These are phyloP conservation scores for Cytidiella melzeri DNA, from an alignment of 768 basidiomycete genomes.

Conservation along the genomic window DNA sequence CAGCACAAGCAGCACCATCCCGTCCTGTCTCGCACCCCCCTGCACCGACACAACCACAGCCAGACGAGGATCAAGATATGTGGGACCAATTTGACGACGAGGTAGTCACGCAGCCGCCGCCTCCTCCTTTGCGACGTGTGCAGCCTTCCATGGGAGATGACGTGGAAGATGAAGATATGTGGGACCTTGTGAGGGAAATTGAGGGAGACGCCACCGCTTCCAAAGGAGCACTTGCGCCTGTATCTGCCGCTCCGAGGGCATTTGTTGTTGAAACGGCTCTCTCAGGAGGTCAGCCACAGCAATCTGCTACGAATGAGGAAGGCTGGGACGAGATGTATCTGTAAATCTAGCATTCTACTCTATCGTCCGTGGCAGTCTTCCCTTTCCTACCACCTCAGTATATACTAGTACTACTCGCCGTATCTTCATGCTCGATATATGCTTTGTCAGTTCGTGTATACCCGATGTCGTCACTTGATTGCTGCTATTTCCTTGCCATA, in stretches of 20 bases:
- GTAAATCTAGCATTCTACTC: slow-evolving; percentile 15
- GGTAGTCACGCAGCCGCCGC: background rate
- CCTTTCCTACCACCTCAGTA: background rate
- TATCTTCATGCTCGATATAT: too few relatives aligned
- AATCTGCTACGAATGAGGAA: slow-evolving; percentile 35
- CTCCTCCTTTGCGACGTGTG: background rate
- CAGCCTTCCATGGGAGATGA: background rate
- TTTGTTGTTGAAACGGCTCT: too few relatives aligned
- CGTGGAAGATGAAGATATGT: slow-evolving; percentile 60
- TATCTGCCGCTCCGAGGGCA: background rate
- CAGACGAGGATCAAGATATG: slow-evolving; percentile 19
- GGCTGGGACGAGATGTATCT: slow-evolving; percentile 67
- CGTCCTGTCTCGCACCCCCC: slow-evolving; percentile 3
- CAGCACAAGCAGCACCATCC: slow-evolving; percentile 5
- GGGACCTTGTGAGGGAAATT: slow-evolving; percentile 59
- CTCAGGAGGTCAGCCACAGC: slow-evolving; percentile 3
- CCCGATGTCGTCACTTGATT: too few relatives aligned
- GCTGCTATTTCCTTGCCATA: too few relatives aligned
- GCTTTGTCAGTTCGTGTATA: too few relatives aligned
- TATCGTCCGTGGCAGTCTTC: background rate
- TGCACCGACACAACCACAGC: background rate
- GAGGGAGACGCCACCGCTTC: slow-evolving; percentile 25
- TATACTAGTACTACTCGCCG: too few relatives aligned
- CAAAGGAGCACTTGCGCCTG: background rate
- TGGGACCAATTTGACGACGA: slow-evolving; percentile 19